phyloP scores from a whole-genome alignment of 2,329 filamentous ascomycete species.

The Paecilomyces fulvus region DNA sequence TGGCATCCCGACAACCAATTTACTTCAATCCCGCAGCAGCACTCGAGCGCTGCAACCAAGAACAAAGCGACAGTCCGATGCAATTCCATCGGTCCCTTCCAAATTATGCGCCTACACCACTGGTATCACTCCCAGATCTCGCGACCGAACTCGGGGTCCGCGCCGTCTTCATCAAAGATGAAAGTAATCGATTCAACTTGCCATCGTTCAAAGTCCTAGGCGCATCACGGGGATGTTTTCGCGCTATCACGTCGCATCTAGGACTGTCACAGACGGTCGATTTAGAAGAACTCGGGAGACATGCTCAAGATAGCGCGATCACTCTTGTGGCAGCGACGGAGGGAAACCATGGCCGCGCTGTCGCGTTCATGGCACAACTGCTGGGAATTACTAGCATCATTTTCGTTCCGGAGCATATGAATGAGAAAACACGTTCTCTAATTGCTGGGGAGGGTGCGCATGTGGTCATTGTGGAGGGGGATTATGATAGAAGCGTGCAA shows the following conservation, averaged over 20 bases:
- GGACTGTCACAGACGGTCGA: slow-evolving; percentile 35
- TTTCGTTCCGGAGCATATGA: slow-evolving; percentile 55
- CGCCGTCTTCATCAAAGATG: slow-evolving; percentile 61
- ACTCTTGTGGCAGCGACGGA: slow-evolving; percentile 59
- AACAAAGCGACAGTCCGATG: background rate
- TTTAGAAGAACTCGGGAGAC: slow-evolving; percentile 36
- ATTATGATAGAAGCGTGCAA: slow-evolving; percentile 57
- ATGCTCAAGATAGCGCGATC: slow-evolving; percentile 24
- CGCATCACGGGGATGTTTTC: slow-evolving; percentile 63
- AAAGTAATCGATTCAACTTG: slow-evolving; percentile 58
- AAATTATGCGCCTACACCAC: slow-evolving; percentile 47
- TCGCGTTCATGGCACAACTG: slow-evolving; percentile 58
- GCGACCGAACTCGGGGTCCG: slow-evolving; percentile 51
- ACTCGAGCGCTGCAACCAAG: background rate
- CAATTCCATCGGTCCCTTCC: slow-evolving; percentile 54
- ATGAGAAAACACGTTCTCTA: slow-evolving; percentile 41
- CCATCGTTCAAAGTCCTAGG: slow-evolving; percentile 75
- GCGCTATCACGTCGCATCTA: slow-evolving; percentile 44
- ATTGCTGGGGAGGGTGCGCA: slow-evolving; percentile 57
- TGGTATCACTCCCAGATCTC: slow-evolving; percentile 46
- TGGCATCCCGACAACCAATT: background rate
- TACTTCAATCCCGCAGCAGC: background rate
- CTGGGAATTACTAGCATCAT: slow-evolving; percentile 50
- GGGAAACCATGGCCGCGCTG: slow-evolving; percentile 68
- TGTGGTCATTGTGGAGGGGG: slow-evolving; percentile 47